Evolutionary conservation across 371 early-diverging fungal genomes (phyloP).

Genomic region (Dichotomocladium elegans): DNA sequence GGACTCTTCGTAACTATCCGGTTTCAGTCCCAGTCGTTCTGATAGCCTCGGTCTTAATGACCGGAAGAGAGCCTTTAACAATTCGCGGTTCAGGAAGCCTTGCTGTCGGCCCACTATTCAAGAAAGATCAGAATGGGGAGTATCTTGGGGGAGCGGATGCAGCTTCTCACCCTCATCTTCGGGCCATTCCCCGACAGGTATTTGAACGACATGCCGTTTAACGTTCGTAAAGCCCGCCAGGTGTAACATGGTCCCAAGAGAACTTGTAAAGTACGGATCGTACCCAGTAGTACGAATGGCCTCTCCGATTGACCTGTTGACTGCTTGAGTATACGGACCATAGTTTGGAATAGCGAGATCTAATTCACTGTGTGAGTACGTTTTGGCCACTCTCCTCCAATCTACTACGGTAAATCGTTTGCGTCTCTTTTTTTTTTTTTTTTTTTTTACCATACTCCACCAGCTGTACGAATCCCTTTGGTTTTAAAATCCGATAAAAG

Average conservation of each 20-base stretch:
- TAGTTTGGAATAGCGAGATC: conserved; percentile 22
- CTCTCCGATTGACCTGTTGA: no score
- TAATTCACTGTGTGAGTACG: conserved; percentile 1
- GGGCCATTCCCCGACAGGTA: conserved; percentile 51
- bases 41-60: conserved; percentile 36
- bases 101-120: conserved; percentile 34
- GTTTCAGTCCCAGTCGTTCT: conserved; percentile 11
- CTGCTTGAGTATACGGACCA: conserved; percentile 34
- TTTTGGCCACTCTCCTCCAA: no score
- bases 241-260: conserved; percentile 11
- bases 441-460: conserved; percentile 14
- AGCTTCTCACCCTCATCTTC: conserved; percentile 22
- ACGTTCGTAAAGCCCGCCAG: conserved; percentile 28
- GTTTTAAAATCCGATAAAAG: not conserved
- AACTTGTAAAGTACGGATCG: conserved; percentile 15
- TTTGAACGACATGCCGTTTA: conserved; percentile 11
- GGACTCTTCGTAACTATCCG: conserved; percentile 14
- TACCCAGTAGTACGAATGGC: no score
- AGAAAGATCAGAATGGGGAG: no score
- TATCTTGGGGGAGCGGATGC: no score
- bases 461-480: not conserved
- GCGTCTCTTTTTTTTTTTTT: no score
- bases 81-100: conserved; percentile 38
- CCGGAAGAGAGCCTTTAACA: conserved; percentile 29
- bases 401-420: no score